These are phyloP conservation scores for Solanum hybrid DNA, from an alignment of 305 asterid genomes.

Conservation along the genomic window DNA sequence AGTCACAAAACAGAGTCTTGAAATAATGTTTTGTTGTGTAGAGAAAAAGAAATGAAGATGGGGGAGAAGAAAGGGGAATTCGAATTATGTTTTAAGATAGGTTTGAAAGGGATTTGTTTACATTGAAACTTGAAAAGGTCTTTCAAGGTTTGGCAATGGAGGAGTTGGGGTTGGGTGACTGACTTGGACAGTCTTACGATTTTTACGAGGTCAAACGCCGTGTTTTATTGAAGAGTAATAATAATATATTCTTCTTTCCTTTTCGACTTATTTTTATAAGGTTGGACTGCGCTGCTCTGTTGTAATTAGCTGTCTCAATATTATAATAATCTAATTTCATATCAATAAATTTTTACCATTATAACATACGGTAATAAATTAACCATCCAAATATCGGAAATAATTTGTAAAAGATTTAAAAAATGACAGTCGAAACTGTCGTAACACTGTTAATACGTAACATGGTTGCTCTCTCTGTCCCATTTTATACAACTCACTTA, in stretches of 20 bases:
- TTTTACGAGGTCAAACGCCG: conserved; percentile 4
- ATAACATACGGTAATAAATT: background rate
- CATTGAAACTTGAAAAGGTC: background rate
- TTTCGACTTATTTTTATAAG: background rate
- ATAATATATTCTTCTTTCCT: background rate
- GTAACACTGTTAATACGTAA: background rate
- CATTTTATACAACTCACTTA: no score
- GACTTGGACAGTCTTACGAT: conserved; percentile 5
- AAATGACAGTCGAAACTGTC: background rate
- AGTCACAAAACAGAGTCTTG: background rate
- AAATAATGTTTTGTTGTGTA: background rate
- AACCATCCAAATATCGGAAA: background rate
- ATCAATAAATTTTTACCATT: background rate
- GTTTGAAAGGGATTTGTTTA: background rate
- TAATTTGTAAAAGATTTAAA: background rate
- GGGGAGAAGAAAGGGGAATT: background rate
- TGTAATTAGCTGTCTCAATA: background rate
- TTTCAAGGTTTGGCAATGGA: conserved; percentile 1
- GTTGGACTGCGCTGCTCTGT: background rate
- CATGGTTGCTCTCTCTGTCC: no score
- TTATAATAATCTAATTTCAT: background rate
- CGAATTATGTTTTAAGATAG: background rate
- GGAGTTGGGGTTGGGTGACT: conserved; percentile 4
- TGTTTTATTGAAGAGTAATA: background rate
- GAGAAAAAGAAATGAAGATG: background rate